Base-by-base conservation (phyloP, 1,139 yeast genomes). In the Diutina catenulata region DNA sequence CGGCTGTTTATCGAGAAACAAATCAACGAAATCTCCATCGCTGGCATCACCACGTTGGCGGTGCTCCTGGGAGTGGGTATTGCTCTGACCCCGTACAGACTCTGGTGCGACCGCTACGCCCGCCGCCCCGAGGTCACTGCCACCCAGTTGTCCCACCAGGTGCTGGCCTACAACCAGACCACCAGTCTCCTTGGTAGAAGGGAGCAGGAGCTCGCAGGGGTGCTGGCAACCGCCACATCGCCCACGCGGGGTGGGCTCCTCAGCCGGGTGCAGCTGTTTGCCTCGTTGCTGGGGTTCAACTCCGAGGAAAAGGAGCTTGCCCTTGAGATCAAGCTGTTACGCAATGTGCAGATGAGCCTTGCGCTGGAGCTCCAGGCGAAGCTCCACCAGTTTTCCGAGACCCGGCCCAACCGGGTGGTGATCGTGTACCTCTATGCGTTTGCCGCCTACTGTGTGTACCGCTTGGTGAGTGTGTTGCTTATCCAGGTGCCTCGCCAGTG, bases 11-110 rank as follows among this genome's bases (percentile, higher is more conserved):
- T 57, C 38, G 73, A 62, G 47, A 59, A 47, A 37, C 68, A 66
- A 45, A 64, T 78, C 27, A 76, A 80, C 38, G 74, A 80, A 43
- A 59, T 82, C 3, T 77, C 83, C 2, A 68, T 82, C 38, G 67
- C 76, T 13, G 94, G 94, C 1, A 76, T 82, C 20, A 74, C 84
- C 1, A 60, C 78, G 28, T 77, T 81, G 68, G 86, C 88, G 0
- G 53, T 73, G 1, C 57, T 83, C 28, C 77, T 87, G 2, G 94
- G 93, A 0, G 62, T 82, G 33, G 91, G 91, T 2, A 77, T 43
- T n/a, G 39, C 42, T 19, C 87, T 9, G 73, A 76, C 13, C 68
- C 87, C n/a, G 77, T 86, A 42, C 23, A 40, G 28, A 8, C 39
- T 40, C 28, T 43, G 42, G 1, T 76, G 81, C 1, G 60, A 57